Evolutionary conservation across 2,329 filamentous ascomycete genomes (phyloP).

Genomic region (Claviceps africana): DNA sequence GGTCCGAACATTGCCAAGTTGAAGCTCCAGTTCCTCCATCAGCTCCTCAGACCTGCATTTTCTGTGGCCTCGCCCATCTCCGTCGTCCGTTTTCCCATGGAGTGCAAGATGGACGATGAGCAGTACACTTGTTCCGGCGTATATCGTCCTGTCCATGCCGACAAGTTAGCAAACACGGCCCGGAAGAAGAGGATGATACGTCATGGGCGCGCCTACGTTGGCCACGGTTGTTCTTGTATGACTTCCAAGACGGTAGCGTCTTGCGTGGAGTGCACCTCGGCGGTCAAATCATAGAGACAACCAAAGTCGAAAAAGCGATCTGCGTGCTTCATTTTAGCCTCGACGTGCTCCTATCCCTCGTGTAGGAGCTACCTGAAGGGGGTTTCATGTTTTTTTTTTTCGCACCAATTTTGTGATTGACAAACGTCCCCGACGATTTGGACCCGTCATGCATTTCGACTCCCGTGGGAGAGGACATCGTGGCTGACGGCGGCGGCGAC

Average conservation of each 20-base stretch:
- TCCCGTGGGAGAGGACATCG: neutral
- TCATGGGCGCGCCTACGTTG: slow-evolving; percentile 20
- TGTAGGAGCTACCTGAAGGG: neutral
- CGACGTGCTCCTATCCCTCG: neutral
- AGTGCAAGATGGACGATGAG: slow-evolving; percentile 34
- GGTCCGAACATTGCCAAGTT: slow-evolving; percentile 34
- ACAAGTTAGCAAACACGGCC: neutral
- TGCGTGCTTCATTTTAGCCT: slow-evolving; percentile 8
- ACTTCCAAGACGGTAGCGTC: slow-evolving; percentile 31
- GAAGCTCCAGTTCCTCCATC: slow-evolving; percentile 43
- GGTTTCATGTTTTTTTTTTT: neutral
- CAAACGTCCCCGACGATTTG: slow-evolving; percentile 5
- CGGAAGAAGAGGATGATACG: neutral
- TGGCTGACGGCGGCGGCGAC: neutral
- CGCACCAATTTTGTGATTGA: slow-evolving; percentile 11
- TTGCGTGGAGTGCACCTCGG: slow-evolving; percentile 29
- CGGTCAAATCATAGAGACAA: slow-evolving; percentile 33
- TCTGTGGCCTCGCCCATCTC: slow-evolving; percentile 10
- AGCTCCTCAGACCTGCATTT: slow-evolving; percentile 37
- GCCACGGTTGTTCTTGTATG: slow-evolving; percentile 28
- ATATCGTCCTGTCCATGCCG: slow-evolving; percentile 23
- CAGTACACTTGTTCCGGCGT: slow-evolving; percentile 29
- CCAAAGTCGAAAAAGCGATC: slow-evolving; percentile 27
- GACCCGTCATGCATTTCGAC: neutral
- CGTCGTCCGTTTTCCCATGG: slow-evolving; percentile 6